Percentiles rank a stretch among this genome's conserved stretches.
Conservation (phyloP, 495 filamentous ascomycete species). For the Parmelia sp. region DNA sequence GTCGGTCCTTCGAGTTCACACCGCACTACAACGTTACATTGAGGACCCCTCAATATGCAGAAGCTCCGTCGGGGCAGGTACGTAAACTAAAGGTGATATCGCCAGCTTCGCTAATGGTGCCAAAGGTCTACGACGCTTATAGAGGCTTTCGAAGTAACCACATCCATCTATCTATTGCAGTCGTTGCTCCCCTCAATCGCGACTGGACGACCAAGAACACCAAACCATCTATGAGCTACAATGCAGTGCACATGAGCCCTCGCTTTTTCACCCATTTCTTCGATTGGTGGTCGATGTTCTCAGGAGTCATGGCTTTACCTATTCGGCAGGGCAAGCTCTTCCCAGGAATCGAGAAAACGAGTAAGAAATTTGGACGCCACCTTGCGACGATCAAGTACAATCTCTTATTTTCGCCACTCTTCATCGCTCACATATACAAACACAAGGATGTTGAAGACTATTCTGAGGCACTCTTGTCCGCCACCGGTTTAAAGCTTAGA, state of each 20-base stretch:
- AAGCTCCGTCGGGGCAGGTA: constrained; percentile 45
- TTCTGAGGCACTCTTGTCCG: constrained; percentile 70
- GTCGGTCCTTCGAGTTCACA: constrained; percentile 77
- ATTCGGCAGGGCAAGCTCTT: constrained; percentile 87
- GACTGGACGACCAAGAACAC: constrained; percentile 71
- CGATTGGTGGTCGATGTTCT: constrained; percentile 95
- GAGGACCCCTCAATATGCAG: constrained; percentile 68
- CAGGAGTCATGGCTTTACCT: constrained; percentile 88
- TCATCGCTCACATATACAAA: constrained; percentile 95
- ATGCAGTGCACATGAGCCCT: constrained; percentile 85
- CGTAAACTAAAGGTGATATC: constrained; percentile 24
- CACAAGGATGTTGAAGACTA: constrained; percentile 93
- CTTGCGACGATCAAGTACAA: constrained; percentile 97
- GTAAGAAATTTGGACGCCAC: constrained; percentile 96
- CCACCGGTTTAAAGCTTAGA: constrained; percentile 88
- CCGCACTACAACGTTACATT: constrained; percentile 89
- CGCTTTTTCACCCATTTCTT: constrained; percentile 98
- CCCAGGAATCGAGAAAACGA: constrained; percentile 88
- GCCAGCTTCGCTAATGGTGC: constrained; percentile 24
- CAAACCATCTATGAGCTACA: constrained; percentile 79
- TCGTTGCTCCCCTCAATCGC: constrained; percentile 72
- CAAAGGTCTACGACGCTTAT: constrained; percentile 77
- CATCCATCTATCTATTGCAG: constrained; percentile 87
- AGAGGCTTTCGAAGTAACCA: constrained; percentile 89
- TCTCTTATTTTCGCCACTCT: constrained; percentile 82